phyloP scores from a whole-genome alignment of 768 basidiomycete genomes.

The Pleurotus platypus region DNA sequence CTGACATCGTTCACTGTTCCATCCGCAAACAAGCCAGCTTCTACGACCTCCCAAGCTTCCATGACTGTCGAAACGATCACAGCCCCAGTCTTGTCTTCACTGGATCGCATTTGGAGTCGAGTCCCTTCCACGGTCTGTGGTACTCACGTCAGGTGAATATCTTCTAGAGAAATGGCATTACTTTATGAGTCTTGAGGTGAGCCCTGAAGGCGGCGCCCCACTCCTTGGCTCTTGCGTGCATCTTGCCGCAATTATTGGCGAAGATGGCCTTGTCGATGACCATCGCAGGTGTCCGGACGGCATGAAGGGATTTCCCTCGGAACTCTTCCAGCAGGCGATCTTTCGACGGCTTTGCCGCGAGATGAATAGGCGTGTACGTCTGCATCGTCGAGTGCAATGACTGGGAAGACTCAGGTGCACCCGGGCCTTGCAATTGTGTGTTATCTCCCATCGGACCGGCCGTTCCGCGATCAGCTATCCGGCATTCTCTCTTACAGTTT shows the following conservation, averaged over 20 bases:
- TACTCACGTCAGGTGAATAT: slow-evolving; percentile 10
- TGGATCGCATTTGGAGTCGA: slow-evolving; percentile 60
- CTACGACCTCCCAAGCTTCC: slow-evolving; percentile 76
- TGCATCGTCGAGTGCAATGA: slow-evolving; percentile 23
- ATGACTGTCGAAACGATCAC: slow-evolving; percentile 80
- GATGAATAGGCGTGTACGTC: slow-evolving; percentile 41
- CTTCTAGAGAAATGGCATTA: slow-evolving; percentile 17
- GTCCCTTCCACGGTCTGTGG: slow-evolving; percentile 72
- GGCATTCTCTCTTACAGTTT: background rate
- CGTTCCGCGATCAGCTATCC: background rate
- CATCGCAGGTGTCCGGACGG: slow-evolving; percentile 72
- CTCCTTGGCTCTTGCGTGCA: slow-evolving; percentile 62
- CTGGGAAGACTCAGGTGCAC: background rate
- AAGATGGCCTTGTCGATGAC: slow-evolving; percentile 75
- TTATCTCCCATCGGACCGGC: background rate
- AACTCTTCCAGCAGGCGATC: slow-evolving; percentile 49
- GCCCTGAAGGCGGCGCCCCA: slow-evolving; percentile 76
- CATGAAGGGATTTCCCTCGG: slow-evolving; percentile 50
- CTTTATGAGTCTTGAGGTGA: slow-evolving; percentile 86
- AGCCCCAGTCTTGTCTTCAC: slow-evolving; percentile 48
- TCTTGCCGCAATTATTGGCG: slow-evolving; percentile 66
- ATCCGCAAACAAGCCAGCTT: slow-evolving; percentile 64
- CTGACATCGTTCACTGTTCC: slow-evolving; percentile 76
- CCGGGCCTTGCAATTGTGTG: background rate
- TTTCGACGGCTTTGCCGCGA: slow-evolving; percentile 41